Conservation (phyloP, 1,284 basidiomycete genomes). For the Stygiomarasmius scandens region DNA sequence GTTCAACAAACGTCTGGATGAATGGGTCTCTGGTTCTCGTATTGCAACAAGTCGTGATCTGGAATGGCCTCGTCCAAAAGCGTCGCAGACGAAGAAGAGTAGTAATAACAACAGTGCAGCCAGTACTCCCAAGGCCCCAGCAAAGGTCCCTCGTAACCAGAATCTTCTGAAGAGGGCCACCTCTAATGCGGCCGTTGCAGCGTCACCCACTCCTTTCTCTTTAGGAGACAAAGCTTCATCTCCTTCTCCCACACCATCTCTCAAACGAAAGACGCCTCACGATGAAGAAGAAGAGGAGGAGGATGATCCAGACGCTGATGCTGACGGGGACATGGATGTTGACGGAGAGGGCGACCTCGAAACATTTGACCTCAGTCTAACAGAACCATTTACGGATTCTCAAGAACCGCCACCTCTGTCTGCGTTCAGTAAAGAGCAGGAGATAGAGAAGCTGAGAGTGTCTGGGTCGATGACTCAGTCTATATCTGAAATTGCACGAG, state of each 20-base stretch:
- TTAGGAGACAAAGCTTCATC: constrained; percentile 50
- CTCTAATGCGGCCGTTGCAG: constrained; percentile 66
- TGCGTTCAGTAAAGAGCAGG: constrained; percentile 91
- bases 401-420: constrained; percentile 51
- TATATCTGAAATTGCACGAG: constrained; percentile 94
- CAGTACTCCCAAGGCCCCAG: constrained; percentile 54
- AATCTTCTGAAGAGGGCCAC: constrained; percentile 78
- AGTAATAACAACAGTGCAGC: constrained; percentile 29
- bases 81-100: constrained; percentile 54
- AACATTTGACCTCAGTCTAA: constrained; percentile 55
- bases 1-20: constrained; percentile 98
- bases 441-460: constrained; percentile 97
- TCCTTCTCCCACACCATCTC: constrained; percentile 52
- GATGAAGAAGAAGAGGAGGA: constrained; percentile 66
- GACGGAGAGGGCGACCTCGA: constrained; percentile 65
- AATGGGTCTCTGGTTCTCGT: constrained; percentile 93
- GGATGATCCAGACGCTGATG: constrained; percentile 59
- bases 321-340: constrained; percentile 59
- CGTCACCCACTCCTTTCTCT: constrained; percentile 44
- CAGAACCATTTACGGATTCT: constrained; percentile 40
- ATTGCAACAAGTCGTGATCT: constrained; percentile 86
- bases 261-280: constrained; percentile 67
- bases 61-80: constrained; percentile 94
- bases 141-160: constrained; percentile 58
- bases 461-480: constrained; percentile 99